These are phyloP conservation scores for Deinandra increscens DNA, from an alignment of 129 eudicot species.

Conservation along the genomic window DNA sequence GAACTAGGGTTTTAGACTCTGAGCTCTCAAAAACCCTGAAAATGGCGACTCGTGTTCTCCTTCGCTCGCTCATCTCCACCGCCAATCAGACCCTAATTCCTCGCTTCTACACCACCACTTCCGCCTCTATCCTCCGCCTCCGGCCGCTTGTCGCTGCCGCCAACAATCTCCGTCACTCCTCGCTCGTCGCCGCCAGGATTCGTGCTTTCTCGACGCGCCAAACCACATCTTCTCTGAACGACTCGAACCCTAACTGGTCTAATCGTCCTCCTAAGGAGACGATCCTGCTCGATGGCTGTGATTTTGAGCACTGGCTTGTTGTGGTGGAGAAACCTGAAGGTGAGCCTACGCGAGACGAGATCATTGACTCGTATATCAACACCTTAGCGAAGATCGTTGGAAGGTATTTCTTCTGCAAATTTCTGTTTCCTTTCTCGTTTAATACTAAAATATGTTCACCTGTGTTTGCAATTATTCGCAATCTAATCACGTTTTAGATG, in stretches of 20 bases:
- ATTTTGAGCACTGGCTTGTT: constrained; percentile 96
- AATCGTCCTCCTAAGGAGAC: constrained; percentile 96
- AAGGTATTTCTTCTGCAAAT: constrained; percentile 34
- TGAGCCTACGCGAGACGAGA: constrained; percentile 71
- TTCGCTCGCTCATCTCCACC: constrained; percentile 54
- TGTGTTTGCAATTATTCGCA: background rate
- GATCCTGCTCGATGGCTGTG: constrained; percentile 86
- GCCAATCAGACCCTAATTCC: constrained; percentile 32
- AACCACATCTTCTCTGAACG: constrained; percentile 65
- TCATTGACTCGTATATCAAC: constrained; percentile 70
- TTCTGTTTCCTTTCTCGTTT: background rate
- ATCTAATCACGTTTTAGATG: background rate
- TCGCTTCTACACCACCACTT: constrained; percentile 40
- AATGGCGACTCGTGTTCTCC: constrained; percentile 61
- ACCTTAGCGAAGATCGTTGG: constrained; percentile 72
- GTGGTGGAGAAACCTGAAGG: constrained; percentile 80
- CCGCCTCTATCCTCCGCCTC: constrained; percentile 43
- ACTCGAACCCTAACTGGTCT: constrained; percentile 82
- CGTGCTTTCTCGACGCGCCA: constrained; percentile 67
- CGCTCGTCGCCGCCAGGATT: constrained; percentile 33
- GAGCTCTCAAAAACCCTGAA: constrained; percentile 17
- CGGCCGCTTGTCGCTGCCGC: constrained; percentile 58
- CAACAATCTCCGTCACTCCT: constrained; percentile 23
- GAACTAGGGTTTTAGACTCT: constrained; percentile 43
- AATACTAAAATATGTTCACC: background rate